A percentile compares a stretch with the other conserved stretches of the same genome.
Conservation (phyloP, 257 asterid genomes). For the Echium plantagineum region DNA sequence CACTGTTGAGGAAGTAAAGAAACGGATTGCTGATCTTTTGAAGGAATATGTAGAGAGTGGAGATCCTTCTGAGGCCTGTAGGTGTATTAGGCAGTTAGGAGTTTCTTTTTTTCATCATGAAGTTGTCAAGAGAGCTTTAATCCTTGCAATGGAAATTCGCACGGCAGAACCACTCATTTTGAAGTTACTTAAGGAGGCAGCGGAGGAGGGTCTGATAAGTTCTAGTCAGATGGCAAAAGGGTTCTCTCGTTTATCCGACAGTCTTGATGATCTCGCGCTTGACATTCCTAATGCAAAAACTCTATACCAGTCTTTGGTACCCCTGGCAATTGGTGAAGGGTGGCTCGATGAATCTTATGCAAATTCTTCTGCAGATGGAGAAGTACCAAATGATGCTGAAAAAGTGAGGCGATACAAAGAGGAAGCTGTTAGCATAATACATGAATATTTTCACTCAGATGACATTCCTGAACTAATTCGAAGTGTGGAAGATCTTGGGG, state of each 20-base stretch:
- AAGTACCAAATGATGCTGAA: conserved; percentile 34
- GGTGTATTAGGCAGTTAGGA: conserved; percentile 81
- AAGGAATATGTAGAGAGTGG: conserved; percentile 83
- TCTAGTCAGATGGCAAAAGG: conserved; percentile 94
- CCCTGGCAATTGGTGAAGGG: conserved; percentile 70
- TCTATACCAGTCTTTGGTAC: conserved; percentile 41
- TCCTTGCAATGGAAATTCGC: conserved; percentile 73
- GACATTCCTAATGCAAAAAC: conserved; percentile 89
- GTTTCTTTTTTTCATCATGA: conserved; percentile 95
- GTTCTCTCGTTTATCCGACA: conserved; percentile 63
- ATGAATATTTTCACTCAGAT: conserved; percentile 87
- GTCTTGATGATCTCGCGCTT: conserved; percentile 92
- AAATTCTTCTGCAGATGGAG: conserved; percentile 40
- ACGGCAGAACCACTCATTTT: conserved; percentile 53
- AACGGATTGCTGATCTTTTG: conserved; percentile 72
- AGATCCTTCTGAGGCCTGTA: conserved; percentile 87
- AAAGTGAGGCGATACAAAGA: conserved; percentile 67
- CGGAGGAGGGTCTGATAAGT: conserved; percentile 91
- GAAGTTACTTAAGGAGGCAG: conserved; percentile 70
- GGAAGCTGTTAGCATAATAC: conserved; percentile 66
- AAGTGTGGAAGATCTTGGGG: conserved; percentile 70
- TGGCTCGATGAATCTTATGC: conserved; percentile 77
- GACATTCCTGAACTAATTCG: conserved; percentile 91
- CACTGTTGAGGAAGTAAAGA: conserved; percentile 89
- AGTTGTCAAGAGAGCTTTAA: conserved; percentile 85